phyloP scores from a whole-genome alignment of 1,139 yeast genomes.

The Suhomyces chickasaworum region DNA sequence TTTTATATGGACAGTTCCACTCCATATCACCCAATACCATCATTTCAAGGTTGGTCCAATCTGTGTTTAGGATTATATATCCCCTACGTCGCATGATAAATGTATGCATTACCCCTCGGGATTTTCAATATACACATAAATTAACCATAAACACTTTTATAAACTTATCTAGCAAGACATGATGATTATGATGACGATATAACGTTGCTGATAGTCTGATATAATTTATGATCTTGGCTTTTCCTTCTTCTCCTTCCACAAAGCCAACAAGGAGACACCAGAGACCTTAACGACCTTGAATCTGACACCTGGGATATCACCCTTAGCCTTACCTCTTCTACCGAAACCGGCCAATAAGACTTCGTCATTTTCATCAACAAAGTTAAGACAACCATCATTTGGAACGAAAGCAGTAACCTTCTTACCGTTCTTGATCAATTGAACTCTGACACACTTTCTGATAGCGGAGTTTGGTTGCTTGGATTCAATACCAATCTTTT shows the following conservation, averaged over 20 bases:
- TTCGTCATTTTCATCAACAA: conserved; percentile 99
- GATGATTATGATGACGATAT: conserved; percentile 14
- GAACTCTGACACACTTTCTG: conserved; percentile 99
- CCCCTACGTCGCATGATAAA: conserved; percentile 12
- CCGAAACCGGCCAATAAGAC: conserved; percentile 99
- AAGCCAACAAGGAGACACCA: conserved; percentile 99
- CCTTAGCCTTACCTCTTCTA: conserved; percentile 99
- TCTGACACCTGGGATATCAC: conserved; percentile 99
- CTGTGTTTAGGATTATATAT: too few relatives aligned
- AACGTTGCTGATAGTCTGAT: conserved; percentile 14
- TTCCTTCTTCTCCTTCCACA: conserved; percentile 99
- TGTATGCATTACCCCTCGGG: conserved; percentile 24
- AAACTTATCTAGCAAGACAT: conserved; percentile 15
- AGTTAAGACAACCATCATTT: conserved; percentile 99
- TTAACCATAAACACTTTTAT: conserved; percentile 15
- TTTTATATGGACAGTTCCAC: too few relatives aligned
- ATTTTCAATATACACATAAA: conserved; percentile 27
- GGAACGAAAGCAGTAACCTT: conserved; percentile 99
- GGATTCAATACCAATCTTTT: conserved; percentile 99
- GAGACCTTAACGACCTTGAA: conserved; percentile 99
- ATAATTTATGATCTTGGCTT: conserved; percentile 94
- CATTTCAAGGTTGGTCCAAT: too few relatives aligned
- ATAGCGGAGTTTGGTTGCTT: conserved; percentile 99
- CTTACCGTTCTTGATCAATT: conserved; percentile 99
- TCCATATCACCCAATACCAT: too few relatives aligned